Base-by-base conservation (phyloP, 129 eudicot genomes). In the Lactuca sativa region DNA sequence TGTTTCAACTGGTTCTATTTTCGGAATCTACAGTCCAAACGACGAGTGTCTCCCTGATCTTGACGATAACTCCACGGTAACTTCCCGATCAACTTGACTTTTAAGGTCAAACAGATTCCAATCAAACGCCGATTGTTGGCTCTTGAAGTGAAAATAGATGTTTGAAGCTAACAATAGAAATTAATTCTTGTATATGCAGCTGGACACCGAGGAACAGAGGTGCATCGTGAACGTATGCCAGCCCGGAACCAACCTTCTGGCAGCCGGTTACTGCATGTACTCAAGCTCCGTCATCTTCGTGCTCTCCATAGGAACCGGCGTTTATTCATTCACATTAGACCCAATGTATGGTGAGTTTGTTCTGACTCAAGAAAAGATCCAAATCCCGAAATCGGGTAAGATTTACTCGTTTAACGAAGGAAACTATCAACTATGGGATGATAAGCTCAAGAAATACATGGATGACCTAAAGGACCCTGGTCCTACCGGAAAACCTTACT, bases 231-330 rank as follows among this genome's bases (percentile, higher is more conserved):
- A 78, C 44, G 97, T 93, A 15, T 93, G 98, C 80, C 98, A 93
- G 61, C 98, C 98, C 2, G 97, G 97, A 18, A 87, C 17, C 71
- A 93, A 93, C 79, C 97, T 93, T 48, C 92, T 93, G 16, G 98
- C 97, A 10, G 98, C 98, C 5, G 98, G 98, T 34, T 93, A 93
- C 79, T 93, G 98, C 77, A 90, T 93, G 97, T 93, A 93, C 90
- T 93, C 97, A 3, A 93, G 98, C 83, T 93, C 98, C 9, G 77
- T 93, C n/a, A 87, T 93, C 80, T 93, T 93, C 65, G 96, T 90
- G 15, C 78, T 93, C 18, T 83, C 98, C 33, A 67, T 93, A 4
- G 98, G 98, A 17, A 81, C 69, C 1, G 98, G 98, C 2, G 98
- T 89, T 5, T 93, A 30, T n/a, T 72, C 92, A 13, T 93, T 93